Base-by-base conservation (phyloP, 345 rosid species). In the Dimocarpus longan region DNA sequence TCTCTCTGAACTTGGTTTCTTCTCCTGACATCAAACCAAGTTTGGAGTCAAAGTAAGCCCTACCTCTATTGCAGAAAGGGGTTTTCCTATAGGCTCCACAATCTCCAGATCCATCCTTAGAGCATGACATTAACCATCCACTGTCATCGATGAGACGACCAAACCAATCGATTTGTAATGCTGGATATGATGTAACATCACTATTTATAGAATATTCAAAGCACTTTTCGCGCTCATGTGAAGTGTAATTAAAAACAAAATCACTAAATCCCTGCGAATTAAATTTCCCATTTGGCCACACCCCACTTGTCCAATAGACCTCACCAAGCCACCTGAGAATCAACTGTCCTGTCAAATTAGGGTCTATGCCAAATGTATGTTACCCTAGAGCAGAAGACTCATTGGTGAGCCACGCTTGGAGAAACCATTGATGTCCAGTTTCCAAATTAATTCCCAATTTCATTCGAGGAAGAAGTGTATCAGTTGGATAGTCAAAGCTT, bases 391-490 rank as follows among this genome's bases (percentile, higher is more conserved):
- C 81, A 56, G 84, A 82, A 19, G 77, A 63, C 16, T 10, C 8
- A 16, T 64, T 6, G 12, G 16, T 28, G 43, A 43, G 71, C 84
- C 84, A 86, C 62, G 89, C 84, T 19, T 71, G 85, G 9, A 82
- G 68, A 19, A 80, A 80, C 87, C 85, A 79, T 48, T 15, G 59
- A 10, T 75, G 79, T 57, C 83, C 84, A 0, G 79, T 88, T 77
- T 74, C 68, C n/a, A 66, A 71, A 50, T 80, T 78, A n/a, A 80
- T 80, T 66, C 91, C 91, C 0, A 88, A 52, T 78, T 88, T 88
- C 74, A 70, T 70, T 19, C 42, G 60, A 26, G 74, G 74, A 32
- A 32, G 37, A 32, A 32, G 37, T 32, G 37, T 48, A 46, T 48
- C 39, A 21, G 42, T 24, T 2, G 42, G 68, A 28, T 37, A 37